Percentiles rank a stretch among this genome's conserved stretches.
Conservation (phyloP, 495 filamentous ascomycete species). For the Geopyxis carbonaria region DNA sequence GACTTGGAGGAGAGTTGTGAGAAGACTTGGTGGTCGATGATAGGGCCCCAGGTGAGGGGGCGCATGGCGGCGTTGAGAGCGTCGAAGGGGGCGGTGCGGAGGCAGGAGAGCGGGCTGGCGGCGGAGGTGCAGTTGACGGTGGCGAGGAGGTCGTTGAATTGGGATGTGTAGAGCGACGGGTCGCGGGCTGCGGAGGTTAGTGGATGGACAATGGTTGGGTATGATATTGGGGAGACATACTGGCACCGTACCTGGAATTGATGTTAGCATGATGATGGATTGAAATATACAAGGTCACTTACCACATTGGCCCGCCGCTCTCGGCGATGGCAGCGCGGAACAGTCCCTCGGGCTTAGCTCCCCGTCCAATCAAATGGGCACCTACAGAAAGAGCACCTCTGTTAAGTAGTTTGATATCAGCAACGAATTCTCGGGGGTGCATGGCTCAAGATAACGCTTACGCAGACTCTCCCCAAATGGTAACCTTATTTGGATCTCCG, state of each 20-base stretch:
- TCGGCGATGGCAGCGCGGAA: not conserved
- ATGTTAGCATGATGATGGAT: not conserved
- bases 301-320: not conserved
- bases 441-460: not conserved
- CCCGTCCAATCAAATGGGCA: not conserved
- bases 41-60: conserved; percentile 18
- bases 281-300: not conserved
- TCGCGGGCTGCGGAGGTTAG: not conserved
- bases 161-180: not conserved
- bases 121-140: conserved; percentile 34
- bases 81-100: not conserved
- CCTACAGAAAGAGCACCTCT: not conserved
- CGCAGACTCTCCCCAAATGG: conserved; percentile 29
- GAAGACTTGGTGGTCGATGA: conserved; percentile 34
- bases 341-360: not conserved
- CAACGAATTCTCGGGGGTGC: not conserved
- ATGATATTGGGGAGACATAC: no score
- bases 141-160: conserved; percentile 41
- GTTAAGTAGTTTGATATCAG: not conserved
- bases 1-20: conserved; percentile 22
- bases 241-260: no score
- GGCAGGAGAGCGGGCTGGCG: conserved; percentile 4
- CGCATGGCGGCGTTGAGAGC: not conserved
- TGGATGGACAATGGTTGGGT: no score
- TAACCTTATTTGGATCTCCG: conserved; percentile 29